Conservation (phyloP, 768 basidiomycete genomes). For the Phaeotremella fagi region DNA sequence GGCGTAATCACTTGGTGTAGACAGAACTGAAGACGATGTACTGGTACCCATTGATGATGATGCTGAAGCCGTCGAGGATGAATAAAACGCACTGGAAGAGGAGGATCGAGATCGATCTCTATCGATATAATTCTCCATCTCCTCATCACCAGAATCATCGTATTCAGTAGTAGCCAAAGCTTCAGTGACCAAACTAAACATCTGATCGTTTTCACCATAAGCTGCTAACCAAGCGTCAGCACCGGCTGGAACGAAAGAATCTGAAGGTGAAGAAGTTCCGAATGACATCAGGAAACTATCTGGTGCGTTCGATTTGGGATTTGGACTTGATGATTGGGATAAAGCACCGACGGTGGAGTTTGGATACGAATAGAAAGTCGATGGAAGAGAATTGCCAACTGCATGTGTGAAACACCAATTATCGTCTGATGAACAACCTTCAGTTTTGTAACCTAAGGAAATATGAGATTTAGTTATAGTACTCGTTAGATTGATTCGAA, state of each 20-base stretch:
- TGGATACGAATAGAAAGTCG: slow-evolving; percentile 58
- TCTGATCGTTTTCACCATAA: slow-evolving; percentile 16
- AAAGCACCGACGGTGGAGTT: slow-evolving; percentile 18
- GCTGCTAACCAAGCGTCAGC: slow-evolving; percentile 25
- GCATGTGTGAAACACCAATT: slow-evolving; percentile 68
- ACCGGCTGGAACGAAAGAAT: slow-evolving; percentile 6
- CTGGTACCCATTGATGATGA: background rate
- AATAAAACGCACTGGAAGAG: background rate
- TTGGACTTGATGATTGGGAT: background rate
- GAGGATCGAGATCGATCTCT: background rate
- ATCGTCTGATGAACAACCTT: slow-evolving; percentile 57
- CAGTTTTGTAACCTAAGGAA: slow-evolving; percentile 59
- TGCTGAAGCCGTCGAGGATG: background rate
- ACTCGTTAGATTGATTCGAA: too few species aligned
- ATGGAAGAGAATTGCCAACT: slow-evolving; percentile 58
- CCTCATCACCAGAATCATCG: too few species aligned
- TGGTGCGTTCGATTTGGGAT: background rate
- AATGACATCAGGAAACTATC: slow-evolving; percentile 18
- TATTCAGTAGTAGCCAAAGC: slow-evolving; percentile 25
- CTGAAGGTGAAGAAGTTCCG: slow-evolving; percentile 16
- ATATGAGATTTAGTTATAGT: too few species aligned
- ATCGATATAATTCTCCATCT: background rate
- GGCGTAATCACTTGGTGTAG: background rate
- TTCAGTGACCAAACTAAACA: slow-evolving; percentile 13
- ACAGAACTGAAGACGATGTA: background rate